Evolutionary conservation across 1,139 yeast genomes (phyloP).

Genomic region (Candida smagusa): DNA sequence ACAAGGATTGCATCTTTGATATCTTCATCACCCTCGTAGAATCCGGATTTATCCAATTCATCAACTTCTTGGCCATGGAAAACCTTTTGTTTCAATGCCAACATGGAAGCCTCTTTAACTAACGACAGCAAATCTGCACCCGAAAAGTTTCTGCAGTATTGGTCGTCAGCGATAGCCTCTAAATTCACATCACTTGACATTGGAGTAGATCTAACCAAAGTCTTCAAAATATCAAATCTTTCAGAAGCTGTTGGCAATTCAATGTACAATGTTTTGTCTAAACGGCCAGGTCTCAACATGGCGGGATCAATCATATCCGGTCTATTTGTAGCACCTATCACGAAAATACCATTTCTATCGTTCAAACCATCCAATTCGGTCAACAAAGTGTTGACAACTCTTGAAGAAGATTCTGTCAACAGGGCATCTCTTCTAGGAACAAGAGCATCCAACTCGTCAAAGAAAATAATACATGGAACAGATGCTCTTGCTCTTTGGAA

Average conservation of each 20-base stretch:
- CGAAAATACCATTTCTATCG: slow-evolving; percentile 89
- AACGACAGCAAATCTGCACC: slow-evolving; percentile 95
- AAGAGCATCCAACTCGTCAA: slow-evolving; percentile 93
- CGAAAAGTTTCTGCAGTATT: slow-evolving; percentile 80
- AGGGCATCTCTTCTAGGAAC: slow-evolving; percentile 93
- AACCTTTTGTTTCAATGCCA: slow-evolving; percentile 73
- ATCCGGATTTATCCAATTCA: slow-evolving; percentile 48
- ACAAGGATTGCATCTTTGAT: slow-evolving; percentile 47
- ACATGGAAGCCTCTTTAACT: slow-evolving; percentile 89
- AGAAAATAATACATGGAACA: slow-evolving; percentile 91
- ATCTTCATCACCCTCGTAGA: slow-evolving; percentile 25
- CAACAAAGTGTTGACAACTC: slow-evolving; percentile 90
- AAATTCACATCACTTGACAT: slow-evolving; percentile 63
- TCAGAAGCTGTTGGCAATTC: slow-evolving; percentile 82
- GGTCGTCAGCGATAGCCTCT: slow-evolving; percentile 61
- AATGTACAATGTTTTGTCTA: slow-evolving; percentile 88
- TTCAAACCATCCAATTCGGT: slow-evolving; percentile 94
- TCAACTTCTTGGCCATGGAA: slow-evolving; percentile 49
- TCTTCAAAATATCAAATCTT: slow-evolving; percentile 73
- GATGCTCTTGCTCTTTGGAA: slow-evolving; percentile 93
- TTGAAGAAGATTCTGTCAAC: slow-evolving; percentile 82
- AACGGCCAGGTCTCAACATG: slow-evolving; percentile 94
- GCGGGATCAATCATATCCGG: slow-evolving; percentile 99
- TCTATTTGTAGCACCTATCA: slow-evolving; percentile 94
- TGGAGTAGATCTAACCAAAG: slow-evolving; percentile 77